Evolutionary conservation across 441 rosid genomes (phyloP).

Genomic region (Populus hybrid): DNA sequence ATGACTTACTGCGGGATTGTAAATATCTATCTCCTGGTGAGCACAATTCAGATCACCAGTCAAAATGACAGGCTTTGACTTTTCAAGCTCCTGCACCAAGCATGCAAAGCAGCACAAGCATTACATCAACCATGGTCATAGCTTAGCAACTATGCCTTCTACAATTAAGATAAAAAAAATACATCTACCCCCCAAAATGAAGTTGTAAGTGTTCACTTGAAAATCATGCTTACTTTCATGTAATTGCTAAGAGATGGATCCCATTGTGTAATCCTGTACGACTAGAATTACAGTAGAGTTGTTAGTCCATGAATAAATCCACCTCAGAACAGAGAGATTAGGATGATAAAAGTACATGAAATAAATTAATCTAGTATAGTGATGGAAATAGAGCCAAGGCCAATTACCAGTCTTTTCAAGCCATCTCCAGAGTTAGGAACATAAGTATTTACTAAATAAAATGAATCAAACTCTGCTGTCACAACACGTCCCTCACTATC

Average conservation of each 20-base stretch:
- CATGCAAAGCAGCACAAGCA: constrained; percentile 16
- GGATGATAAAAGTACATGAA: constrained; percentile 7
- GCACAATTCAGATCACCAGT: constrained; percentile 96
- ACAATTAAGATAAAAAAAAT: not conserved
- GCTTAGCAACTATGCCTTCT: not conserved
- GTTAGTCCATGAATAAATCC: constrained; percentile 9
- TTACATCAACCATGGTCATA: not conserved
- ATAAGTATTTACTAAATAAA: constrained; percentile 66
- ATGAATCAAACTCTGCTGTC: constrained; percentile 85
- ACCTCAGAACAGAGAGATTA: not conserved
- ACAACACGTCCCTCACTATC: constrained; percentile 86
- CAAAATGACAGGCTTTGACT: constrained; percentile 91
- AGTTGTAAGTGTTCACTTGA: not conserved
- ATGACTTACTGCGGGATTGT: constrained; percentile 73
- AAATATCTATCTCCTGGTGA: constrained; percentile 92
- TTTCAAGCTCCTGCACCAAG: constrained; percentile 72
- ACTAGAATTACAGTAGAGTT: constrained; percentile 37
- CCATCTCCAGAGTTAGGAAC: constrained; percentile 92
- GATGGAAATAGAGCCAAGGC: constrained; percentile 9
- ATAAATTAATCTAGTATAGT: not conserved
- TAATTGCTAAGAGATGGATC: no score
- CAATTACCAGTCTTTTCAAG: constrained; percentile 81
- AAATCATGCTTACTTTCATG: constrained; percentile 59
- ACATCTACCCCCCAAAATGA: not conserved
- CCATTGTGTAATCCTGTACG: constrained; percentile 70